Conservation (phyloP, 2,329 filamentous ascomycete species). For the Colletotrichum lentis region DNA sequence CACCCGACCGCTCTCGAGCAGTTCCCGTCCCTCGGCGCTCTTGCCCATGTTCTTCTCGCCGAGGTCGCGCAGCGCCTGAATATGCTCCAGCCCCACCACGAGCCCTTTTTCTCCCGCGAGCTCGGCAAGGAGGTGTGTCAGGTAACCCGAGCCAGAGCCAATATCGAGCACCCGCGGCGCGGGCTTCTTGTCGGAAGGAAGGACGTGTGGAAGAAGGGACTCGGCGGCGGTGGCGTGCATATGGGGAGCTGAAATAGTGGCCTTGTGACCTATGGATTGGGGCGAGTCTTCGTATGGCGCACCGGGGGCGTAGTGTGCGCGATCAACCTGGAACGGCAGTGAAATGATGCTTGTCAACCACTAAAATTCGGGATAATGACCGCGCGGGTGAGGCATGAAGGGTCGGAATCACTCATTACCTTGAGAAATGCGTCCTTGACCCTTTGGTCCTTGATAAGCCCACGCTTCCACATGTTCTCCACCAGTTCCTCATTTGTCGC, state of each 20-base stretch:
- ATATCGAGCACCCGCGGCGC: constrained; percentile 72
- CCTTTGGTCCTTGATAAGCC: constrained; percentile 74
- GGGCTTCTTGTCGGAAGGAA: constrained; percentile 47
- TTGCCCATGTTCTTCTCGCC: constrained; percentile 73
- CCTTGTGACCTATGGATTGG: constrained; percentile 62
- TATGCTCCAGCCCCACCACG: constrained; percentile 80
- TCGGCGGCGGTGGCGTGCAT: constrained; percentile 67
- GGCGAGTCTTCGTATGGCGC: constrained; percentile 72
- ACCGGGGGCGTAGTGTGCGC: constrained; percentile 80
- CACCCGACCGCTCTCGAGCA: constrained; percentile 72
- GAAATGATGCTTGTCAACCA: too few species aligned
- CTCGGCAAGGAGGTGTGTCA: constrained; percentile 88
- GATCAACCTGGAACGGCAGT: constrained; percentile 72
- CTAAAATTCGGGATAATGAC: not conserved
- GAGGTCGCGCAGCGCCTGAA: constrained; percentile 68
- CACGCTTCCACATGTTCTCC: constrained; percentile 76
- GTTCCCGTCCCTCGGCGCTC: constrained; percentile 61
- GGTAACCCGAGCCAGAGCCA: constrained; percentile 80
- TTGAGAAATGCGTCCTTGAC: constrained; percentile 84
- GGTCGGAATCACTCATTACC: constrained; percentile 51
- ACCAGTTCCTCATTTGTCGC: constrained; percentile 77
- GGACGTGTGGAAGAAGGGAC: constrained; percentile 56
- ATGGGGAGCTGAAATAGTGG: constrained; percentile 68
- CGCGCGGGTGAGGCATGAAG: constrained; percentile 26
- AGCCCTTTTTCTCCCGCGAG: constrained; percentile 64